These are phyloP conservation scores for Uronychia setigera DNA, from an alignment of 73 alveolate species.

Conservation along the genomic window DNA sequence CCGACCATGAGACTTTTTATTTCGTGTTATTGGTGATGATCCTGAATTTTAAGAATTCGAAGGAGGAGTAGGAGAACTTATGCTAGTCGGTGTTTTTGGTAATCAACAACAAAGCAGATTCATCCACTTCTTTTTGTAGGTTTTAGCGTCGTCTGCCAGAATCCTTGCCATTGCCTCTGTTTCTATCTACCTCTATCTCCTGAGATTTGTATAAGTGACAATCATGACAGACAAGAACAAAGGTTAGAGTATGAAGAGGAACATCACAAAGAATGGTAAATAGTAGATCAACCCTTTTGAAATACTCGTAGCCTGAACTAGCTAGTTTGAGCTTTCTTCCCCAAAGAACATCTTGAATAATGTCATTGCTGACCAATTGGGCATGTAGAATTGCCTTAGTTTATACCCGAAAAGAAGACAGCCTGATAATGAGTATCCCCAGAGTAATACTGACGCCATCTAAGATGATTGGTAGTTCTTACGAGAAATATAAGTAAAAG, in stretches of 20 bases:
- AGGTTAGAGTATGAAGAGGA: slow-evolving; percentile 11
- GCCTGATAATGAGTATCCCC: slow-evolving; percentile 10
- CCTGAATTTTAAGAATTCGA: not conserved
- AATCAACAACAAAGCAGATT: slow-evolving; percentile 40
- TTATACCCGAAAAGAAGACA: slow-evolving; percentile 37
- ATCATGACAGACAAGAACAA: slow-evolving; percentile 54
- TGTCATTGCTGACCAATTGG: slow-evolving; percentile 16
- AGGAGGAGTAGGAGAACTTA: not conserved
- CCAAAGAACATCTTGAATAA: slow-evolving; percentile 42
- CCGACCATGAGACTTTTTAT: too few species aligned
- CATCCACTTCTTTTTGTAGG: slow-evolving; percentile 27
- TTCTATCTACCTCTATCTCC: slow-evolving; percentile 20
- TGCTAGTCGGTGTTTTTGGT: not conserved
- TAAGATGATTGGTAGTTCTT: not conserved
- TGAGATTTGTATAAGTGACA: slow-evolving; percentile 41
- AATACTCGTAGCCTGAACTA: slow-evolving; percentile 1
- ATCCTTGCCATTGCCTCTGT: slow-evolving; percentile 69
- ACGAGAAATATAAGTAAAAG: slow-evolving; percentile 39
- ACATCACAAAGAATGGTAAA: slow-evolving; percentile 17
- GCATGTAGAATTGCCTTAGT: not conserved
- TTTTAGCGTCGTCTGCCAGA: slow-evolving; percentile 31
- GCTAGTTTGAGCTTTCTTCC: not conserved
- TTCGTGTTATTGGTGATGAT: too few species aligned
- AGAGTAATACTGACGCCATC: not conserved
- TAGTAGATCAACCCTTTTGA: slow-evolving; percentile 27